Conservation (phyloP, 805 yeast genomes). For the Isabelozyma gotoi region DNA sequence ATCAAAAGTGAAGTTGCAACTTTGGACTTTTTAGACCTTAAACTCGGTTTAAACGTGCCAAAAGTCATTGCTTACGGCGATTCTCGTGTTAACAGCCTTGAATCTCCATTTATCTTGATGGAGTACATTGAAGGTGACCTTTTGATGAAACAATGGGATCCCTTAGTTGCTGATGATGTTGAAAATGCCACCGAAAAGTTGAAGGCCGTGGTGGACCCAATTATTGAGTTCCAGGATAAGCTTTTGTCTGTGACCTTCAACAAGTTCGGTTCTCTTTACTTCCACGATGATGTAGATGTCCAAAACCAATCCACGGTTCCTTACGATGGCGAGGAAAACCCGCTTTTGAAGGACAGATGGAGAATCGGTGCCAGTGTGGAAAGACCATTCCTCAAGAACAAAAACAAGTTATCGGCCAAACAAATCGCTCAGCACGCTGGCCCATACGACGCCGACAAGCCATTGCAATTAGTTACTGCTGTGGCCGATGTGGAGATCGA, state of each 20-base stretch:
- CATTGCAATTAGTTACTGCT: slow-evolving; percentile 61
- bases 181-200: slow-evolving; percentile 50
- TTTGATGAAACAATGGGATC: slow-evolving; percentile 90
- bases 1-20: slow-evolving; percentile 93
- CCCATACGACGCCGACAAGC: slow-evolving; percentile 67
- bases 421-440: slow-evolving; percentile 59
- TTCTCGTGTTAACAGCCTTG: slow-evolving; percentile 58
- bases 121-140: slow-evolving; percentile 78
- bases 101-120: slow-evolving; percentile 76
- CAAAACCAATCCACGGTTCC: slow-evolving; percentile 40
- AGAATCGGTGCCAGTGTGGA: slow-evolving; percentile 89
- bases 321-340: slow-evolving; percentile 64
- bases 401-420: slow-evolving; percentile 50
- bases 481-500: slow-evolving; percentile 69
- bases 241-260: slow-evolving; percentile 61
- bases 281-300: slow-evolving; percentile 62
- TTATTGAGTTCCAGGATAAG: slow-evolving; percentile 63
- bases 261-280: slow-evolving; percentile 80
- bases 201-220: slow-evolving; percentile 64
- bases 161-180: slow-evolving; percentile 59
- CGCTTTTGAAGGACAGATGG: slow-evolving; percentile 67
- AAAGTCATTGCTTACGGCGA: slow-evolving; percentile 68
- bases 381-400: slow-evolving; percentile 71
- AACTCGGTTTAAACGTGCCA: slow-evolving; percentile 71
- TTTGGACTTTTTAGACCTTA: slow-evolving; percentile 70